These are phyloP conservation scores for Ophiocordyceps camponoti-floridani DNA, from an alignment of 2,329 filamentous ascomycete genomes.

Conservation along the genomic window DNA sequence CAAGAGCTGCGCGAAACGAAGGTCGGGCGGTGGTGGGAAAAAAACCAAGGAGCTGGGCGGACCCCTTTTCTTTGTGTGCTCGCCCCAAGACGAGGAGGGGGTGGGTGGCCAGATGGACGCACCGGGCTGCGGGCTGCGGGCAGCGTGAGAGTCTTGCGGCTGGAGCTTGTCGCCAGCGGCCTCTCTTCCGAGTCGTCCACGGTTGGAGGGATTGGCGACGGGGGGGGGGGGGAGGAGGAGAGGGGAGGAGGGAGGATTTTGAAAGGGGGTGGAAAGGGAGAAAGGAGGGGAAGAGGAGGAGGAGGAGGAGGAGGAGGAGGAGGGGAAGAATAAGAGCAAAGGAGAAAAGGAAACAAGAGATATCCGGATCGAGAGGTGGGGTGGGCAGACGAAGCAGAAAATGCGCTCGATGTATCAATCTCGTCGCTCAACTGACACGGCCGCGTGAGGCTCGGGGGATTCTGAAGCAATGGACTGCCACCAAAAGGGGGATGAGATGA, in stretches of 20 bases:
- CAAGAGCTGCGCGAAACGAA: too few relatives aligned
- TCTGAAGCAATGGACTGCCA: constrained; percentile 6
- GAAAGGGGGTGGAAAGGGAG: not conserved
- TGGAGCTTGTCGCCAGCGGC: too few relatives aligned
- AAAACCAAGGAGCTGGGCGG: too few relatives aligned
- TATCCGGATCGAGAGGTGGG: not conserved
- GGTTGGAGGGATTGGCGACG: not conserved
- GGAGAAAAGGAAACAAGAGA: not conserved
- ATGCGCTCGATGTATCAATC: not conserved
- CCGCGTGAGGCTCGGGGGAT: too few relatives aligned
- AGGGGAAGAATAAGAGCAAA: not conserved
- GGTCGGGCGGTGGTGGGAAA: too few relatives aligned
- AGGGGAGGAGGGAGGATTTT: not conserved
- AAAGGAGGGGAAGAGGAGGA: too few relatives aligned
- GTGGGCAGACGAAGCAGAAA: not conserved
- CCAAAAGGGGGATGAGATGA: constrained; percentile 3
- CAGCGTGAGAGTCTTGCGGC: not conserved
- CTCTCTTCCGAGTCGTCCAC: not conserved
- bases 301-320: too few relatives aligned
- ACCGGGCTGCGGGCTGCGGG: not conserved
- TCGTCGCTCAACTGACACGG: not conserved
- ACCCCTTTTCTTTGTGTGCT: too few relatives aligned
- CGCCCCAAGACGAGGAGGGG: too few relatives aligned
- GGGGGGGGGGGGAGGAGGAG: not conserved
- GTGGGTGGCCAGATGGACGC: too few relatives aligned